Base-by-base conservation (phyloP, 2,329 filamentous ascomycete species). In the Cytospora mali region DNA sequence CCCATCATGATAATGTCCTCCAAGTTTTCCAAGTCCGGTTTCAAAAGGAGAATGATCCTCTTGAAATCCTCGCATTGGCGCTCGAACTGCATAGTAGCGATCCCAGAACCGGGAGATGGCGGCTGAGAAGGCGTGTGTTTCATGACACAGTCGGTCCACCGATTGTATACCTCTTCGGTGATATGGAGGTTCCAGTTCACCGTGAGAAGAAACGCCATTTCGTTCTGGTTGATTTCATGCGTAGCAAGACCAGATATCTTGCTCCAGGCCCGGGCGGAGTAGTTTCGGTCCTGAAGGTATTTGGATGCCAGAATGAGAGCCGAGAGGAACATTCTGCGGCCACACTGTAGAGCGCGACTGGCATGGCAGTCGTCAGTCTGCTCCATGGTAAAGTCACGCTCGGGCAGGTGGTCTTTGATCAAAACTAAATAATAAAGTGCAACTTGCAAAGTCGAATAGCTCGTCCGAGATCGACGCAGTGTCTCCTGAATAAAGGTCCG, bases 401-500 rank as follows among this genome's bases (percentile, higher is more conserved):
- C 87, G 16, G 93, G 93, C 58, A 99, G 88, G 76, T 93, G 91
- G 25, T 91, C 86, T 80, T 96, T 96, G 76, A 99, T 93, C 70
- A 98, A 84, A 72, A 99, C 89, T 72, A 99, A 80, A 75, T 99
- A 99, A 76, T 97, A 99, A 66, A 99, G 82, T 28, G 95, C 94
- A 65, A 99, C 95, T 78, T 98, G 95, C 60, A 99, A 81, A 31
- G 95, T 99, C 64, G 94, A 98, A 79, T 97, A 99, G 79, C 93
- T 97, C 50, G 95, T 97, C 71, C 94, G 89, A 65, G 95, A 99
- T 71, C 95, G 88, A 70, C 93, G 91, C 68, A 99, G 83, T 23
- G 95, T 98, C 82, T 98, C 95, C 77, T 98, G 93, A 71, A 99
- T 98, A 75, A 98, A 99, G 59, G 90, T 96, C 69, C 93, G 91